Base-by-base conservation (phyloP, 31 red algal genomes). In the Odonthalia washingtoniensis region DNA sequence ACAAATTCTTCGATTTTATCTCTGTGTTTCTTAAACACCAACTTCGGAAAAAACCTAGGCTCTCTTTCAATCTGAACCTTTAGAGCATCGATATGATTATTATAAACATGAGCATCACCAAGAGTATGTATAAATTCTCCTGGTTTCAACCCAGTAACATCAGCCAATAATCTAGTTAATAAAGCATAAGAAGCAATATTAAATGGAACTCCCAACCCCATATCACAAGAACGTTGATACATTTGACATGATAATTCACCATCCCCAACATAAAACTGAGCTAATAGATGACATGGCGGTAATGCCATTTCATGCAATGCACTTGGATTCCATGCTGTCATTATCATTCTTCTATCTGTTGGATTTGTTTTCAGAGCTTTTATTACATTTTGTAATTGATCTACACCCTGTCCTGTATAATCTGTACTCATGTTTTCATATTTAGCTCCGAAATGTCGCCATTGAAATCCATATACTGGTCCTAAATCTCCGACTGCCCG, bases 401-500 rank as follows among this genome's bases (percentile, higher is more conserved):
- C 98, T 44, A 89, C 84, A 21, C 98, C 98, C 82, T 95, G 61
- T 61, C 89, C 93, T 31, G 65, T 40, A 79, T 99, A 99, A 37
- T 95, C 87, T 38, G 93, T 81, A 57, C 95, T 35, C 82, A 88
- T 92, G 72, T 87, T 74, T 5, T 74, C 45, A 44, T 99, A 99
- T 26, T 85, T 65, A 2, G 98, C 98, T 2, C 98, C 98, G 82
- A 97, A 99, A 81, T 99, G 98, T 14, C 98, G 95, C 98, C 98
- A 99, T 68, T 99, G 98, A 76, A 99, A 99, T 3, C 98, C 98
- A 77, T 99, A 99, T 40, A 99, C 89, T n/a, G 98, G 98, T 21
- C 98, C 98, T 6, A 99, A 53, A 75, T 99, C 98, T 33, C 98
- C 98, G 36, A 88, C 90, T 49, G 82, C 93, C 39, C 98, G 90